Conservation (phyloP, 2,329 filamentous ascomycete genomes). For the Fusarium camptoceras region DNA sequence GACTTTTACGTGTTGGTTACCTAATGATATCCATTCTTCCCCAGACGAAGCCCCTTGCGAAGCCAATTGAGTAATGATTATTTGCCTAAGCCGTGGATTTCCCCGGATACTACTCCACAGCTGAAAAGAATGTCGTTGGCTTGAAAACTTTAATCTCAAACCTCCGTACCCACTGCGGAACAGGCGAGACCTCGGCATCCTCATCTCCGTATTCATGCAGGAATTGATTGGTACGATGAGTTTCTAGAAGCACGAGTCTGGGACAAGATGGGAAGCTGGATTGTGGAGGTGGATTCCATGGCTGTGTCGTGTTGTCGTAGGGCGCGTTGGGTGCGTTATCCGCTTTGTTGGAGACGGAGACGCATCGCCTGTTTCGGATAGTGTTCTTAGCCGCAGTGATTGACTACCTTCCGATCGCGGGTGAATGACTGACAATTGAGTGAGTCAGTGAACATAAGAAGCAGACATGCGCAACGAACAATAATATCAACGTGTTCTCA, state of each 20-base stretch:
- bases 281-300: neutral
- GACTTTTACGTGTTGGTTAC: neutral
- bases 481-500: neutral
- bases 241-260: neutral
- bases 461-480: neutral
- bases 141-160: neutral
- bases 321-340: neutral
- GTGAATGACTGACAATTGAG: neutral
- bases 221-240: neutral
- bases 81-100: neutral
- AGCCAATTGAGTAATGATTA: neutral
- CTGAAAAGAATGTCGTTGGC: neutral
- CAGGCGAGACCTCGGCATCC: neutral
- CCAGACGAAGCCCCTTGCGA: neutral
- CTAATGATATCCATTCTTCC: neutral
- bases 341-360: neutral
- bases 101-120: neutral
- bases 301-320: neutral
- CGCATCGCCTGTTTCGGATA: neutral
- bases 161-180: neutral
- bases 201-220: neutral
- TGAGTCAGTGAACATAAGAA: neutral
- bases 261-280: neutral
- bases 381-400: neutral
- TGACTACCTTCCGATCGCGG: neutral